Base-by-base conservation (phyloP, 2,329 filamentous ascomycete species). In the Myriosclerotinia scirpicola region DNA sequence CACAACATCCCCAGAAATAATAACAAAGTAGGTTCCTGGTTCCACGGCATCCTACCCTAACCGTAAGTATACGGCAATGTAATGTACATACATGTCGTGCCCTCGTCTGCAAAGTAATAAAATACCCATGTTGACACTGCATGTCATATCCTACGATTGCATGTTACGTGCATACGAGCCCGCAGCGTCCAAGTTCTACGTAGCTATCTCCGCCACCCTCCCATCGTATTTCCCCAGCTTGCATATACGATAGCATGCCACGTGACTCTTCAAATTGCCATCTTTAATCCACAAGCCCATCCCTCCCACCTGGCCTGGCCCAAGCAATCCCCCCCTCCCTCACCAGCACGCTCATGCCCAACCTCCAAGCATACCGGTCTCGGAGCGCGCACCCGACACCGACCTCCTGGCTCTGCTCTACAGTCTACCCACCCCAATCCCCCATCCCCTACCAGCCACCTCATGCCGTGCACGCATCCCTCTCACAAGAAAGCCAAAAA, bases 311-410 rank as follows among this genome's bases (percentile, higher is more conserved):
- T 9, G 22, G 38, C 54, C 38, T 11, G 44, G n/a, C 15, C 38
- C 5, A 12, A 9, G 6, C 46, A 9, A 8, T 50, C 9, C 12
- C 14, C 5, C 48, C 48, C 4, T 11, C 22, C 14, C n/a, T 17
- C 5, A n/a, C 22, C 38, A 11, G 2, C n/a, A 20, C 46, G 7
- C 40, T 12, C 9, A 42, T 42, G 11, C 30, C 7, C 6, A 17
- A 50, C 12, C 30, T 7, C 17, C n/a, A 52, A 52, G 22, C 11
- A 26, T 2, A 15, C 56, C 56, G 22, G 20, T 46, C 20, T 48
- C 56, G 56, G 30, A 60, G 38, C 22, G 8, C 22, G 12, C 40
- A 58, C 40, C 55, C 40, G 55, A 58, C 40, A 58, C 55, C 40
- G 55, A 58, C 15, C 22, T 20, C 38, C 38, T 42, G 55, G 55